Evolutionary conservation across 2,329 filamentous ascomycete genomes (phyloP), one percentile per base, ranked within the genome.

Genomic region (Phoma sp.): DNA sequence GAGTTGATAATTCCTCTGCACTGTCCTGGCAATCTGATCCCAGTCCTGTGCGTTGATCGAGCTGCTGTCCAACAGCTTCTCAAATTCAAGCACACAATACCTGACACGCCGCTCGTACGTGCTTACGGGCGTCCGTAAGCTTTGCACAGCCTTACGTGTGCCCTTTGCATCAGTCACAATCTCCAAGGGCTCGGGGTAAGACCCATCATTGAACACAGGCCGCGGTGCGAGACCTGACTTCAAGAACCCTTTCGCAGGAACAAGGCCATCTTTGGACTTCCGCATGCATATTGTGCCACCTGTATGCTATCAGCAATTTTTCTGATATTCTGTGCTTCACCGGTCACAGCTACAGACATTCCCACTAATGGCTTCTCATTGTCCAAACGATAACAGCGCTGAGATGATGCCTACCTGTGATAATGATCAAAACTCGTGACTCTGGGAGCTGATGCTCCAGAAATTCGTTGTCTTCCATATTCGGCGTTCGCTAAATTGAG

Each of bases 211-310:
- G 80, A 96, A 96, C 1, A 88, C 90, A 2, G 91, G 90, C 26
- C 91, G 83, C 7, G 90, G 90, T 4, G 89, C 88, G 80, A 97
- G 88, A 66, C 91, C 92, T 62, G 86, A 86, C 66, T 95, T 85
- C 37, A 96, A 80, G 72, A 97, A 96, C 3, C 90, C 89, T 65
- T 73, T 65, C 14, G 80, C 80, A 5, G 93, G 93, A 29, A 95
- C 83, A 47, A 96, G 85, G 1, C 93, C 93, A 62, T 92, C 85
- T 7, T 84, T 83, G 9, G 91, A 92, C 48, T 87, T 88, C 70
- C 89, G 87, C 93, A 97, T 96, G 77, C 92, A 96, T 67, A 96
- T 96, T 6, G 89, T 92, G 37, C 89, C 90, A 56, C 84, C 81
- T 79, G 56, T 42, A 23, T 40, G 15, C 15, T 14, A 29, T 30